A percentile compares a stretch with the other conserved stretches of the same genome.
These are phyloP conservation scores for Petasospora fabianii DNA, from an alignment of 1,139 yeast species.

Conservation along the genomic window DNA sequence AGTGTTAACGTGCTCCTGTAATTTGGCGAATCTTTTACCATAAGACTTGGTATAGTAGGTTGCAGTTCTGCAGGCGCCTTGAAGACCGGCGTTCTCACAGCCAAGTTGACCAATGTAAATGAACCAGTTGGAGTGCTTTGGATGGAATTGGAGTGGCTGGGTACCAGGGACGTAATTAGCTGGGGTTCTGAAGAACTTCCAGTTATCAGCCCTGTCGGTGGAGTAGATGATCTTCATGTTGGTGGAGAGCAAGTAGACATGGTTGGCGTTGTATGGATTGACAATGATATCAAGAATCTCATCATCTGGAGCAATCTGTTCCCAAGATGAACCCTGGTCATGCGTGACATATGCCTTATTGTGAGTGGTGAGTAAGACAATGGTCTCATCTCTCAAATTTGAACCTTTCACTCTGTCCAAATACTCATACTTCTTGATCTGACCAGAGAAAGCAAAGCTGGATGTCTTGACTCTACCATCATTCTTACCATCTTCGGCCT, in stretches of 20 bases:
- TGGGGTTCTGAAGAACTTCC: constrained; percentile 51
- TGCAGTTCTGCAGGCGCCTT: constrained; percentile 42
- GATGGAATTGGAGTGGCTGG: constrained; percentile 52
- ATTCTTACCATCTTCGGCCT: constrained; percentile 31
- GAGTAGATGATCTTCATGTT: constrained; percentile 54
- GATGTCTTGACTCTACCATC: constrained; percentile 34
- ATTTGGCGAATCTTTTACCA: constrained; percentile 55
- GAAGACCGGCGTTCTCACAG: constrained; percentile 54
- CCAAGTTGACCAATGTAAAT: constrained; percentile 66
- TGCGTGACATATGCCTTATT: constrained; percentile 51
- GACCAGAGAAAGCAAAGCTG: constrained; percentile 40
- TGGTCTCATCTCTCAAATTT: constrained; percentile 42
- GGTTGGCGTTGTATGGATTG: constrained; percentile 61
- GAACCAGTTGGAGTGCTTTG: constrained; percentile 52
- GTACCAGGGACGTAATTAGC: constrained; percentile 39
- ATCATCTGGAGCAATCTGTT: constrained; percentile 45
- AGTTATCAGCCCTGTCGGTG: constrained; percentile 64
- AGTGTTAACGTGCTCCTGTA: constrained; percentile 48
- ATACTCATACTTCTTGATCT: constrained; percentile 43
- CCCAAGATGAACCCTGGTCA: constrained; percentile 73
- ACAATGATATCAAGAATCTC: constrained; percentile 52
- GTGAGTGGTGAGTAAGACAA: constrained; percentile 43
- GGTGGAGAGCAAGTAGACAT: constrained; percentile 59
- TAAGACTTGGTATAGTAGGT: constrained; percentile 66
- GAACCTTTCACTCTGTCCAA: constrained; percentile 39